Evolutionary conservation across 2,329 filamentous ascomycete genomes (phyloP), one percentile per base, ranked within the genome.

Genomic region (Colletotrichum sp.): DNA sequence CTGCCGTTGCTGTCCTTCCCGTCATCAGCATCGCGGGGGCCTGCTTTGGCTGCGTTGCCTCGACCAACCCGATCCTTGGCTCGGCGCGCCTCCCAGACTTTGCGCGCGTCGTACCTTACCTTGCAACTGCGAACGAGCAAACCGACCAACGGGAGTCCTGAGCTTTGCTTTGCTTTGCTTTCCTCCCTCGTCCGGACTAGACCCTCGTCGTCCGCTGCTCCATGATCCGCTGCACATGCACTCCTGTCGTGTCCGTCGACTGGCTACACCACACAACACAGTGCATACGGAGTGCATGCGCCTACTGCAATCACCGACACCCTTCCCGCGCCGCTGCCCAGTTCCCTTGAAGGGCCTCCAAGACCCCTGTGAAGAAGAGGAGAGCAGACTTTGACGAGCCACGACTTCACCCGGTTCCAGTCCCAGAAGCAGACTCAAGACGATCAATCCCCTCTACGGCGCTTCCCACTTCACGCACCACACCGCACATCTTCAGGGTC

Each of bases 161-260:
- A 32, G 43, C 30, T 28, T 24, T 60, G 55, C 63, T 72, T 68
- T 75, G 69, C 73, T 64, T 72, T 64, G 64, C 64, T 65, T 68
- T 59, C 32, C 57, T 73, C 43, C 18, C 39, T 57, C 71, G 39
- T 67, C 63, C 73, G 69, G 71, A 73, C 64, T 63, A 60, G 63
- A 68, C 69, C 68, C 73, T 75, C 69, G 64, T 68, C 69, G 69
- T 64, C 48, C 73, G 64, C 74, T 70, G 74, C 65, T 70, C 30
- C 71, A 70, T 70, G 63, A 75, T 83, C 69, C 83, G 81, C 80
- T 84, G 83, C 82, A 83, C 82, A 83, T 83, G 82, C 83, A 81
- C 75, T 79, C 81, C 80, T 83, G 82, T 83, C 81, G 81, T 83
- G 81, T 81, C 79, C 76, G 75, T 80, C 77, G 79, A 79, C 72